Conservation (phyloP, 768 basidiomycete species). For the Phanerodontia chrysosporium region DNA sequence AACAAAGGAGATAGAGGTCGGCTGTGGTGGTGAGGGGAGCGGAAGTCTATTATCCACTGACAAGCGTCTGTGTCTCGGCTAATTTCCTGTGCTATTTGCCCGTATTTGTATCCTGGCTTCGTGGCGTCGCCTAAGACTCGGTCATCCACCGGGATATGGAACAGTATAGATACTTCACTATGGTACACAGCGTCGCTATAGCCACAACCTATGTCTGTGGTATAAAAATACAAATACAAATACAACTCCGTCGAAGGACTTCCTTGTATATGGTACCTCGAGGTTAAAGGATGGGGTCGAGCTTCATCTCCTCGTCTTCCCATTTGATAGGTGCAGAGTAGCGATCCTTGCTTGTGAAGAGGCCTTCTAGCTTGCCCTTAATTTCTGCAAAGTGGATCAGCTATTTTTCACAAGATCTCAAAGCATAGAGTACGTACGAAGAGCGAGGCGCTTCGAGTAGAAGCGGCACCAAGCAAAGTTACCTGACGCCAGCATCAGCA, state of each 20-base stretch:
- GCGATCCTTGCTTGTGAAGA: slow-evolving; percentile 27
- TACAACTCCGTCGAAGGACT: no score
- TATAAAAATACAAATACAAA: no score
- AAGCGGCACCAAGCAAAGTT: slow-evolving; percentile 61
- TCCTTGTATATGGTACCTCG: no score
- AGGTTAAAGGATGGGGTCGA: not conserved
- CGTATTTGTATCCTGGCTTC: not conserved
- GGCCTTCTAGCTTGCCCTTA: slow-evolving; percentile 56
- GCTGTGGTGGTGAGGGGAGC: not conserved
- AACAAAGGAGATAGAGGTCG: not conserved
- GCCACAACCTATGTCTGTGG: no score
- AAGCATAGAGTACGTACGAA: slow-evolving; percentile 42
- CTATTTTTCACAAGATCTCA: no score
- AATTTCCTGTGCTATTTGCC: not conserved
- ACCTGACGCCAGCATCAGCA: slow-evolving; percentile 21
- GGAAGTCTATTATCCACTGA: not conserved
- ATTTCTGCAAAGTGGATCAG: no score
- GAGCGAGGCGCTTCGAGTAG: slow-evolving; percentile 61
- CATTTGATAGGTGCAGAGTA: slow-evolving; percentile 18
- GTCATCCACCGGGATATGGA: no score
- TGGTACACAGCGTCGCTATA: no score
- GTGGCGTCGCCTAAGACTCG: slow-evolving; percentile 3
- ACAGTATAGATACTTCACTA: not conserved
- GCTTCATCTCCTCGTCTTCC: not conserved
- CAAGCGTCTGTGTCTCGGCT: no score